Base-by-base conservation (phyloP, 176 grass and related monocot genomes). In the Rhynchospora tenuis region DNA sequence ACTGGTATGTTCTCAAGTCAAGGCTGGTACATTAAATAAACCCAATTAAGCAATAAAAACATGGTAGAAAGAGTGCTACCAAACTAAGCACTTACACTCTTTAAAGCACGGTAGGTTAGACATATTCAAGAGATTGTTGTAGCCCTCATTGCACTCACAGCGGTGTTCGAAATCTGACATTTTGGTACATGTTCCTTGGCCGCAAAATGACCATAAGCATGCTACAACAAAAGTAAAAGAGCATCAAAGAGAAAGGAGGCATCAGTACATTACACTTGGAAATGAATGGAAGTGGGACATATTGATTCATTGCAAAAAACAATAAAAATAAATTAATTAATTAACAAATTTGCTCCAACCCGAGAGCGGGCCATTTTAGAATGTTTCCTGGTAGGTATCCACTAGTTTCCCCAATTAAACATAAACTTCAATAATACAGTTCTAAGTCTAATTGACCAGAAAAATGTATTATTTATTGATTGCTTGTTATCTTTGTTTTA, bases 171-270 rank as follows among this genome's bases (percentile, higher is more conserved):
- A 88, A 42, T 42, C 28, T 60, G 76, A 54, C n/a, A 52, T 85
- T 56, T 64, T 81, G 23, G 57, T 28, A 42, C 87, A 89, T 13
- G 64, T 73, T 9, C 87, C 87, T 59, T 51, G 38, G 0, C 83
- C 76, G 20, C 87, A 89, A 71, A 85, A 89, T 45, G 87, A 81
- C 83, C 83, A 85, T 4, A 85, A 74, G 83, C 87, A 89, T 57
- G 87, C 87, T 89, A 65, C 29, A 17, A 61, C 16, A n/a, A 65
- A 48, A 46, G 13, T 50, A 82, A 73, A 70, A 3, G 45, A 47
- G 59, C 15, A 6, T 56, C 10, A 74, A 27, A 28, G 20, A 29
- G 10, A 9, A 73, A 11, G 44, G 4, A 50, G n/a, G 20, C 19
- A 64, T 47, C n/a, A 69, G 31, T 69, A 1, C 3, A n/a, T 46